Evolutionary conservation across 176 grass and related monocot species (phyloP).

Genomic region (Oryza punctata): DNA sequence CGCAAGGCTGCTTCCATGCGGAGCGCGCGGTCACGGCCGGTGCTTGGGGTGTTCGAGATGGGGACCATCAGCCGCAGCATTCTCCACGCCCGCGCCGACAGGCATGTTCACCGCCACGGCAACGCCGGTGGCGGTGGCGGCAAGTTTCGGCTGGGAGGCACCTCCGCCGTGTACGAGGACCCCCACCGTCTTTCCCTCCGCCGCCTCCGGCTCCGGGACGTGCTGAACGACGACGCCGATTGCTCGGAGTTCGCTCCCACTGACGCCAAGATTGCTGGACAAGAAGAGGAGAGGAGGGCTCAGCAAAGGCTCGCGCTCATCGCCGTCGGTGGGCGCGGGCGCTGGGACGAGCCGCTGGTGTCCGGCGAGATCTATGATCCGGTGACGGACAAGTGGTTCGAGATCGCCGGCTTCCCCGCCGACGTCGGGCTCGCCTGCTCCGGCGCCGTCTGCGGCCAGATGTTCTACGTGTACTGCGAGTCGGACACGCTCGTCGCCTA

Average conservation of each 20-base stretch:
- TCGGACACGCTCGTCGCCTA: constrained; percentile 79
- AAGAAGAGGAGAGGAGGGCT: not conserved
- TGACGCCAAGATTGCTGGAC: not conserved
- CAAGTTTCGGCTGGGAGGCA: constrained; percentile 53
- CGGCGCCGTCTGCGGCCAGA: constrained; percentile 58
- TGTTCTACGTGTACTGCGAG: constrained; percentile 89
- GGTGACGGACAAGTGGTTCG: constrained; percentile 59
- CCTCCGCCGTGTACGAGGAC: constrained; percentile 79
- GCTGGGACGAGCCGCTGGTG: constrained; percentile 78
- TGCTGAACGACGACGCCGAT: constrained; percentile 54
- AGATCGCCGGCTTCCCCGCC: constrained; percentile 68
- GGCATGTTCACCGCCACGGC: not conserved
- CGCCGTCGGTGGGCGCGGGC: constrained; percentile 72
- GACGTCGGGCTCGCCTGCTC: constrained; percentile 74
- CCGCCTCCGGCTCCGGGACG: constrained; percentile 60
- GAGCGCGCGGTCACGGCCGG: constrained; percentile 54
- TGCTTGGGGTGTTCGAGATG: constrained; percentile 82
- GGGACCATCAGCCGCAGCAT: constrained; percentile 42
- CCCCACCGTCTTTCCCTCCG: constrained; percentile 68
- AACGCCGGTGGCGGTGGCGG: not conserved
- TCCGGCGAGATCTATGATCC: constrained; percentile 86
- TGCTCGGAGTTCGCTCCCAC: not conserved
- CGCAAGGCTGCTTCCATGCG: constrained; percentile 75
- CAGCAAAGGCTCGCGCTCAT: constrained; percentile 57
- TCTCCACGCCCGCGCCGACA: constrained; percentile 37